Base-by-base conservation (phyloP, 169 alveolate genomes). In the Neospora caninum region DNA sequence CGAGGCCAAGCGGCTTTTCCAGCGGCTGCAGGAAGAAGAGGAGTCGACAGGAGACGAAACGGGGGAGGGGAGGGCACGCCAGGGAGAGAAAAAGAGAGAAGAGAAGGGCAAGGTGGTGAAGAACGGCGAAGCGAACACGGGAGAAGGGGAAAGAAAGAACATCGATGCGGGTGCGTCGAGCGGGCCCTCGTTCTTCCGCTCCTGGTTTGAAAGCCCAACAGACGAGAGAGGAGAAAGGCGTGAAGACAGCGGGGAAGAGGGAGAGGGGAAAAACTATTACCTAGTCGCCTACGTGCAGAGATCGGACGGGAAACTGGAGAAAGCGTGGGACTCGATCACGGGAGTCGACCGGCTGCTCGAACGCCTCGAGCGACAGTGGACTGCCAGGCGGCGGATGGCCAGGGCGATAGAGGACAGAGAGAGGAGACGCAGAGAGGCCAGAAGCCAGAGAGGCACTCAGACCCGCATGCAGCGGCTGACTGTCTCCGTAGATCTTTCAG, bases 211-310 rank as follows among this genome's bases (percentile, higher is more conserved):
- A 13, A 49, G 58, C 58, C 39, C 42, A 80, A 80, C 45, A 10
- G 27, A 80, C 27, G 49, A 38, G 49, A 10, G 88, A 25, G 36
- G 88, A 80, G 88, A 80, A 80, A 34, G 49, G 31, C 41, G 25
- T 2, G 89, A 0, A 82, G 89, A 43, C 41, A 82, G 64, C 86
- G 86, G 29, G 29, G 34, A n/a, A 7, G 41, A 27, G 13, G 54
- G 4, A 0, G 89, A 0, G 54, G 89, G 67, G 34, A 38, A 38
- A 67, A 41, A 41, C 39, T 82, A 22, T 34, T 82, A 82, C 49
- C 45, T 91, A 7, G 89, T 69, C 6, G 94, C 94, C n/a, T 91
- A 42, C 43, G 80, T 91, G 20, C 93, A 89, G 70, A 20, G 87
- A 20, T 38, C 88, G 16, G 73, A 67, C 42, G 93, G 93, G 10